These are phyloP conservation scores for Nakazawaea populi DNA, from an alignment of 805 yeast genomes.

Conservation along the genomic window DNA sequence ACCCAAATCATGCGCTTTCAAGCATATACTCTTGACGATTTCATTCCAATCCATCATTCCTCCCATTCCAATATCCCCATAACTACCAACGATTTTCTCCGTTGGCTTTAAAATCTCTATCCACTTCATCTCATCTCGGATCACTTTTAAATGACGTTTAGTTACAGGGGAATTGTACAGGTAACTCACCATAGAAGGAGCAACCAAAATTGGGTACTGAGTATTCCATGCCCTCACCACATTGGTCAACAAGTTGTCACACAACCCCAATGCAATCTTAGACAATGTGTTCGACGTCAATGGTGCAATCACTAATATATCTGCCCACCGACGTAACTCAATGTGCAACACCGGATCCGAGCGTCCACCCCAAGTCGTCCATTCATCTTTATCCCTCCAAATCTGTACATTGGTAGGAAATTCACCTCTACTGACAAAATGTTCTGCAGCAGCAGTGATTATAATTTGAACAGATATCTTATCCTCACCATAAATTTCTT, in stretches of 20 bases:
- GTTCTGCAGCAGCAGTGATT: constrained; percentile 47
- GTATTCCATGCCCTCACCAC: constrained; percentile 61
- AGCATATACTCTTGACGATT: constrained; percentile 47
- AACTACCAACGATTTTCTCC: constrained; percentile 50
- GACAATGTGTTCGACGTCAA: constrained; percentile 53
- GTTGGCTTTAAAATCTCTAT: constrained; percentile 54
- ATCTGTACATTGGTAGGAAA: constrained; percentile 40
- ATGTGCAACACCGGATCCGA: constrained; percentile 57
- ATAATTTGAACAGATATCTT: constrained; percentile 48
- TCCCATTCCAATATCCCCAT: constrained; percentile 62
- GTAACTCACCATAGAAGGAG: constrained; percentile 58
- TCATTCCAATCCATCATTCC: constrained; percentile 69
- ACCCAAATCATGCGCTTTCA: constrained; percentile 34
- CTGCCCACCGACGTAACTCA: constrained; percentile 58
- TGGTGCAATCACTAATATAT: constrained; percentile 50
- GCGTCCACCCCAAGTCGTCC: constrained; percentile 47
- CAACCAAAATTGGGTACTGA: constrained; percentile 47
- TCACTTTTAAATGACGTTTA: constrained; percentile 44
- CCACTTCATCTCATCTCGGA: constrained; percentile 60
- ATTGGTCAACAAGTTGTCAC: constrained; percentile 53
- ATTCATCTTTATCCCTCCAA: constrained; percentile 56
- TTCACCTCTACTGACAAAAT: constrained; percentile 42
- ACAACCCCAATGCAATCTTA: constrained; percentile 49
- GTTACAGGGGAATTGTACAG: constrained; percentile 54
- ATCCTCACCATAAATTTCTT: constrained; percentile 31